phyloP scores from a whole-genome alignment of 768 basidiomycete species.

The Trametes coccinea region DNA sequence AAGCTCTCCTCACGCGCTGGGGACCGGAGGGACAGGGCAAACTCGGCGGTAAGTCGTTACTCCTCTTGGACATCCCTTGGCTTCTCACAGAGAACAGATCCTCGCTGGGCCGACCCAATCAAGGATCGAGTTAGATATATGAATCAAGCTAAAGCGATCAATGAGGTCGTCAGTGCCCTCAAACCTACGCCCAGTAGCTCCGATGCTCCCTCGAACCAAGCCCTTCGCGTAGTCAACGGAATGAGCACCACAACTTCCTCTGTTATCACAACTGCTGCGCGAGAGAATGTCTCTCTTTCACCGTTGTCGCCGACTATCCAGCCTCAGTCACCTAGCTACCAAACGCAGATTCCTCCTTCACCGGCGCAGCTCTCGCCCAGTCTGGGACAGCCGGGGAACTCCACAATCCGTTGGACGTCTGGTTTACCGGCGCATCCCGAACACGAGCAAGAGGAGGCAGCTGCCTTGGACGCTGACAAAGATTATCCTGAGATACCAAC shows the following conservation, averaged over 20 bases:
- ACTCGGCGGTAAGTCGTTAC: constrained; percentile 61
- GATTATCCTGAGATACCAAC: constrained; percentile 31
- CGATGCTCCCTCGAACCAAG: constrained; percentile 43
- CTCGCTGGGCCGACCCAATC: constrained; percentile 86
- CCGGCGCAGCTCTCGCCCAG: constrained; percentile 39
- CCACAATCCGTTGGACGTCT: constrained; percentile 60
- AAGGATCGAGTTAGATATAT: constrained; percentile 70
- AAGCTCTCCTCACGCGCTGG: constrained; percentile 85
- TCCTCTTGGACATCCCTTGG: constrained; percentile 9
- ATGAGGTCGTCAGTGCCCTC: constrained; percentile 72
- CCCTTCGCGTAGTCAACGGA: constrained; percentile 80
- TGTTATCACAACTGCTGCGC: constrained; percentile 74
- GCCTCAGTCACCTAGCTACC: constrained; percentile 28
- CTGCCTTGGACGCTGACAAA: constrained; percentile 33
- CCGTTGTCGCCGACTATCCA: constrained; percentile 33
- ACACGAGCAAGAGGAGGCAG: constrained; percentile 57
- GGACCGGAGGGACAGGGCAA: constrained; percentile 88
- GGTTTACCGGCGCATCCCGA: constrained; percentile 69
- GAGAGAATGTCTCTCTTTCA: constrained; percentile 59
- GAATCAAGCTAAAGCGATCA: constrained; percentile 71
- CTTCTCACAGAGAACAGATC: constrained; percentile 52
- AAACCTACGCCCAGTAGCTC: constrained; percentile 53
- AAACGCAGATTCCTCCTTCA: constrained; percentile 25
- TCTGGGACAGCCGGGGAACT: constrained; percentile 53
- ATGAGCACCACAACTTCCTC: constrained; percentile 67